A percentile compares a stretch with the other conserved stretches of the same genome.
These are phyloP conservation scores for Styphnolobium japonicum DNA, from an alignment of 306 rosid species.

Conservation along the genomic window DNA sequence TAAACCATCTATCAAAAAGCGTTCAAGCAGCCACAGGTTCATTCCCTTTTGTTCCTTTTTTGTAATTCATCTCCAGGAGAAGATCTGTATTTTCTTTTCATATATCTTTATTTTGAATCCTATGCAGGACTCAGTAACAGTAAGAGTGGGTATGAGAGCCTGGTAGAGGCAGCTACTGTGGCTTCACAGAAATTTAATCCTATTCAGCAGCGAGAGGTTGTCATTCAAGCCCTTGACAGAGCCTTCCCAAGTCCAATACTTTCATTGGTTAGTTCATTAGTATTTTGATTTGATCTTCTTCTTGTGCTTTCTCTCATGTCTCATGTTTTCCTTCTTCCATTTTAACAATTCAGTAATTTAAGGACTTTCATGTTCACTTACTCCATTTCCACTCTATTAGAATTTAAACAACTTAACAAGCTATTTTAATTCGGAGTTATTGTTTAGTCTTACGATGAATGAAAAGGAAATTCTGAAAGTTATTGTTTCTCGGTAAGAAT, in stretches of 20 bases:
- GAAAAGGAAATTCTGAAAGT: neutral
- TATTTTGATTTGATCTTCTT: neutral
- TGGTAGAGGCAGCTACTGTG: slow-evolving; percentile 70
- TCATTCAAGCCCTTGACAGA: slow-evolving; percentile 55
- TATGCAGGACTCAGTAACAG: slow-evolving; percentile 58
- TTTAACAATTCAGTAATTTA: neutral
- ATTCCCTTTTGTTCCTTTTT: neutral
- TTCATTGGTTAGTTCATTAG: slow-evolving; percentile 46
- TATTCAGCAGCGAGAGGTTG: slow-evolving; percentile 49
- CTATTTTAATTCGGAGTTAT: neutral
- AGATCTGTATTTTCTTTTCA: neutral
- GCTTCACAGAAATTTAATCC: slow-evolving; percentile 46
- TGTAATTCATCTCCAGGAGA: neutral
- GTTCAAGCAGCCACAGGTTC: slow-evolving; percentile 88
- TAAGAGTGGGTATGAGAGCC: slow-evolving; percentile 74
- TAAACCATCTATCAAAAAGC: slow-evolving; percentile 57
- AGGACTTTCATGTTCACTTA: neutral
- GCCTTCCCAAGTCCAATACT: slow-evolving; percentile 71
- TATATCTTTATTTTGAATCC: neutral
- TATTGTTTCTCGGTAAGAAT: neutral
- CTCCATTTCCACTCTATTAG: neutral
- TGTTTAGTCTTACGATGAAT: neutral
- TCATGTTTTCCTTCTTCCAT: neutral
- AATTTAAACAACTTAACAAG: neutral
- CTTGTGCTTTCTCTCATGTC: neutral